phyloP scores from a whole-genome alignment of 352 stramenopile genomes.

The Globisporangium alternatum region DNA sequence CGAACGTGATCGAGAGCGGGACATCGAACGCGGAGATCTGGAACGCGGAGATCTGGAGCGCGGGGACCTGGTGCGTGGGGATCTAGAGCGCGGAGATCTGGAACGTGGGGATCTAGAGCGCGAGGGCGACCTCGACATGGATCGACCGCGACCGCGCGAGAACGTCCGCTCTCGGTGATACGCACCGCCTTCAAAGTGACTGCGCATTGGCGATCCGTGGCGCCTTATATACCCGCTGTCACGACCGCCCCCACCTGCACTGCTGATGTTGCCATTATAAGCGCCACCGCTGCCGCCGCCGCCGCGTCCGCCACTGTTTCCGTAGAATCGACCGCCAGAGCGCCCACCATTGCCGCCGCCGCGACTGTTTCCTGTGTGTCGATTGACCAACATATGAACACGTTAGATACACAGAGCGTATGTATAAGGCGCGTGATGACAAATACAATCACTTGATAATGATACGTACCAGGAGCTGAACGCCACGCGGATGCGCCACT shows the following conservation, averaged over 20 bases:
- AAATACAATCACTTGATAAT: not conserved
- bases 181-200: conserved; percentile 25
- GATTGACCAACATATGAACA: not conserved
- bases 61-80: conserved; percentile 28
- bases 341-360: conserved; percentile 13
- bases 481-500: conserved; percentile 4
- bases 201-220: conserved; percentile 21
- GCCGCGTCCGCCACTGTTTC: conserved; percentile 2
- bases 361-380: not conserved
- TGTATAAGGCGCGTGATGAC: not conserved
- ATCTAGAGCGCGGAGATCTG: conserved; percentile 29
- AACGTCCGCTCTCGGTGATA: conserved; percentile 38
- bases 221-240: conserved; percentile 32
- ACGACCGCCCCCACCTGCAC: conserved; percentile 12
- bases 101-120: conserved; percentile 28
- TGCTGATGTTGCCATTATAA: conserved; percentile 1
- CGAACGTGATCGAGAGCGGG: conserved; percentile 36
- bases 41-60: conserved; percentile 21
- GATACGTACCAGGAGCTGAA: not conserved
- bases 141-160: conserved; percentile 36
- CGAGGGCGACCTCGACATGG: conserved; percentile 54
- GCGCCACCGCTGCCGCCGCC: not conserved
- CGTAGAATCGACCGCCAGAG: conserved; percentile 18
- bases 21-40: conserved; percentile 36
- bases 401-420: not conserved